Evolutionary conservation across 2,329 filamentous ascomycete genomes (phyloP), one percentile per base, ranked within the genome.

Genomic region (Pyrenophora graminea): DNA sequence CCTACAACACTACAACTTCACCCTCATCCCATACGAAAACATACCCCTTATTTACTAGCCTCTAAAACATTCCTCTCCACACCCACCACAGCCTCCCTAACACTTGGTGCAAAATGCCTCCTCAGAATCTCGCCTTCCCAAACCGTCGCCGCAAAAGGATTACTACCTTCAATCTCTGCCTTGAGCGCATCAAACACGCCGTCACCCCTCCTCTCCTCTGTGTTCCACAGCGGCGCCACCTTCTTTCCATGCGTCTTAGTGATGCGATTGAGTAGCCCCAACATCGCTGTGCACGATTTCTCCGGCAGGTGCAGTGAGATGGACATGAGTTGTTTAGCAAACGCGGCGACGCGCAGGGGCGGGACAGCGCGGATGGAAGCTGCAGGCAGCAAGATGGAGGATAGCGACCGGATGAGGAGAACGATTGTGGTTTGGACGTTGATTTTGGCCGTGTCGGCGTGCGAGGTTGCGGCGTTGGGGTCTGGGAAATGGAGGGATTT

Each of bases 391-490:
- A 99, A 85, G 27, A 92, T 84, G 6, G 88, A 87, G 5, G 90
- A 89, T 5, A 99, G 81, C 44, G 90, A 94, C 58, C 92, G 89
- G 55, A 97, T 83, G 45, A 99, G 85, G 21, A 99, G 86, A 15
- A 97, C 91, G 2, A 92, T 94, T 0, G 92, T 96, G 0, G 94
- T 99, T 68, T 96, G 89, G 48, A 97, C 86, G 76, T 99, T 97
- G 77, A 99, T 85, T 72, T 89, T 94, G 70, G 85, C 86, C 65
- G 78, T 79, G 23, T 77, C 64, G 33, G 79, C 59, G 36, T 76
- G 75, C 41, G 72, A 67, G 46, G 76, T 64, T 52, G 72, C 58
- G 59, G 77, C 67, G 59, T 85, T 79, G 2, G 88, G 85, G 68
- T 92, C 84, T 0, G 83, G 80, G 8, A 92, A 82, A 65, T 88